These are phyloP conservation scores for Volutella citrinella DNA, from an alignment of 2,329 filamentous ascomycete species.

Conservation along the genomic window DNA sequence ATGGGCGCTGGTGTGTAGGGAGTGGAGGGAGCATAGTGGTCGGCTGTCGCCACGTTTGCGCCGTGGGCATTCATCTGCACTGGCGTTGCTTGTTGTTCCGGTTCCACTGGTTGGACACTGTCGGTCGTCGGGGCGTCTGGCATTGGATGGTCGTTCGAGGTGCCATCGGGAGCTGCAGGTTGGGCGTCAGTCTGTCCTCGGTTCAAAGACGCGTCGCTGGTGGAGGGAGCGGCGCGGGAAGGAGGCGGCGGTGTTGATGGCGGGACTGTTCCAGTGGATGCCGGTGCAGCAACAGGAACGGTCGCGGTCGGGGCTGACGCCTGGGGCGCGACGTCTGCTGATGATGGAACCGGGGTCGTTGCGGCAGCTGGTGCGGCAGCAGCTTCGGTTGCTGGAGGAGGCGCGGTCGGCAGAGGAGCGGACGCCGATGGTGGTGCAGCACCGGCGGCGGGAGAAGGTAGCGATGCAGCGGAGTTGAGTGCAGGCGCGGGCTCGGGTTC, in stretches of 20 bases:
- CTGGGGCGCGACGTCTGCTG: too few relatives aligned
- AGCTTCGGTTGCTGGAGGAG: conserved; percentile 4
- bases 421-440: conserved; percentile 9
- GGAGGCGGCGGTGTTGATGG: conserved; percentile 20
- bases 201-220: too few relatives aligned
- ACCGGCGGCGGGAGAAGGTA: conserved; percentile 6
- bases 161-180: conserved; percentile 9
- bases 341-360: not conserved
- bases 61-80: conserved; percentile 15
- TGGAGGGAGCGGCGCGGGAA: conserved; percentile 13
- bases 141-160: conserved; percentile 19
- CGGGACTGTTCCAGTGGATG: conserved; percentile 6
- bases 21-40: conserved; percentile 30
- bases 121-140: conserved; percentile 15
- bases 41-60: conserved; percentile 15
- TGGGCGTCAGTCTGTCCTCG: conserved; percentile 11
- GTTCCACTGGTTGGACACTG: conserved; percentile 5
- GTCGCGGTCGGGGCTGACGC: conserved; percentile 6
- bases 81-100: conserved; percentile 19
- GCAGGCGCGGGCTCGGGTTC: conserved; percentile 20
- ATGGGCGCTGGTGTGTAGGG: conserved; percentile 32
- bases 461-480: conserved; percentile 12
- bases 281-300: not conserved
- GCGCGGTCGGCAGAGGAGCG: conserved; percentile 10
- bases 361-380: conserved; percentile 6